These are phyloP conservation scores for Torulaspora pretoriensis DNA, from an alignment of 1,139 yeast genomes.

Conservation along the genomic window DNA sequence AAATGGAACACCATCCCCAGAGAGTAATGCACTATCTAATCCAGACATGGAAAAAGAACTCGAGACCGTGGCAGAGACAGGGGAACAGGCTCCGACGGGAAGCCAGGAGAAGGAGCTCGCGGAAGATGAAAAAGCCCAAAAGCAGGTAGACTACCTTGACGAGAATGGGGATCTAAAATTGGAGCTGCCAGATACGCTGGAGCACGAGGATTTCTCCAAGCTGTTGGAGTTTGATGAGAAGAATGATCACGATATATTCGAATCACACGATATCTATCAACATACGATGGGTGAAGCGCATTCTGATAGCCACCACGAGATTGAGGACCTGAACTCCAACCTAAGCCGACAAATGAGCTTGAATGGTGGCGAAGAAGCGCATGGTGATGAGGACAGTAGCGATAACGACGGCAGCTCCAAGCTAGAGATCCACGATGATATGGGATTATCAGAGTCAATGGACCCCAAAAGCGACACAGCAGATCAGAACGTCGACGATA, in stretches of 20 bases:
- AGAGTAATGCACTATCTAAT: background rate
- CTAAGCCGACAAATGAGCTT: background rate
- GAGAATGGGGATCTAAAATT: slow-evolving; percentile 9
- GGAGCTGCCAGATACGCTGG: slow-evolving; percentile 19
- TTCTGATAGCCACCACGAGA: slow-evolving; percentile 2
- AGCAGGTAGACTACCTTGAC: slow-evolving; percentile 6
- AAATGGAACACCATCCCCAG: background rate
- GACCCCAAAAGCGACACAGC: slow-evolving; percentile 4
- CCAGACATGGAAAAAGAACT: background rate
- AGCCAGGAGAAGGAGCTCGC: background rate
- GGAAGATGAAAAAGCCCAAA: slow-evolving; percentile 8
- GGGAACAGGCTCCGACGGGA: slow-evolving; percentile 1
- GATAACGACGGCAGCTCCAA: background rate
- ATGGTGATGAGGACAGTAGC: slow-evolving; percentile 2
- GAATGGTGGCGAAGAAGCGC: slow-evolving; percentile 1
- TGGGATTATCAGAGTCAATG: background rate
- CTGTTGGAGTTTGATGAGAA: slow-evolving; percentile 27
- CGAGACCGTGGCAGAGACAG: background rate
- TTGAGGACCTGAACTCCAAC: slow-evolving; percentile 1
- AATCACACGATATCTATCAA: slow-evolving; percentile 12
- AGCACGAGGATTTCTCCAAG: slow-evolving; percentile 21
- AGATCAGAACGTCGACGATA: background rate
- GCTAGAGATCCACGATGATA: background rate
- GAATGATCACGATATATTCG: slow-evolving; percentile 31
- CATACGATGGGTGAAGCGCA: slow-evolving; percentile 13